A percentile compares a stretch with the other conserved stretches of the same genome.
These are phyloP conservation scores for Phytophthora cactorum DNA, from an alignment of 352 stramenopile species.

Conservation along the genomic window DNA sequence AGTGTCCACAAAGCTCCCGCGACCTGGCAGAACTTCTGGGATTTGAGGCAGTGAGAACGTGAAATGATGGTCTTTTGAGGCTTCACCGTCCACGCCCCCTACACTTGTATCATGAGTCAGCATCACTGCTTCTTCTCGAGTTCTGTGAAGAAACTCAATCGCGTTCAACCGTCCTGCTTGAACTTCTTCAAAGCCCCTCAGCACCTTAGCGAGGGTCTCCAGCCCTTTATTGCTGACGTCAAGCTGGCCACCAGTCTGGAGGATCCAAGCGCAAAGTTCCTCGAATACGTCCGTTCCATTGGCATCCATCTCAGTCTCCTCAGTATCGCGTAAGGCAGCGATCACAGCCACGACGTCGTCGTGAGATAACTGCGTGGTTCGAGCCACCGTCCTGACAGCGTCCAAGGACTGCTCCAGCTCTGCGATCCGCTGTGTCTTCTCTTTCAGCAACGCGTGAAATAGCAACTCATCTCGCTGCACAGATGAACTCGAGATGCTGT, in stretches of 20 bases:
- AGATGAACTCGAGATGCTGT: conserved; percentile 28
- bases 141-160: conserved; percentile 34
- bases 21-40: conserved; percentile 5
- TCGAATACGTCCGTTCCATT: conserved; percentile 26
- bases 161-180: conserved; percentile 32
- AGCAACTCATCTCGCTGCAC: conserved; percentile 50
- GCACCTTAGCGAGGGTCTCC: conserved; percentile 31
- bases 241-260: conserved; percentile 49
- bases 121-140: conserved; percentile 55
- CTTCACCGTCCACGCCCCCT: conserved; percentile 18
- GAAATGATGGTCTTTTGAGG: conserved; percentile 3
- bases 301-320: conserved; percentile 2
- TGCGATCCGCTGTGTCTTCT: conserved; percentile 64
- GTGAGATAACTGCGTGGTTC: conserved; percentile 49
- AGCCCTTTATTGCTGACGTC: conserved; percentile 53
- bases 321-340: conserved; percentile 5
- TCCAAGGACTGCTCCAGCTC: conserved; percentile 56
- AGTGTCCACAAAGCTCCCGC: conserved; percentile 36
- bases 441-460: conserved; percentile 55
- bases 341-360: conserved; percentile 56
- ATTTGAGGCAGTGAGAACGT: conserved; percentile 25
- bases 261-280: conserved; percentile 41
- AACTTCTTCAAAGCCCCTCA: conserved; percentile 48
- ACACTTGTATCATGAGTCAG: conserved; percentile 40
- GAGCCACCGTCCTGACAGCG: conserved; percentile 51